These are phyloP conservation scores for Scutellospora calospora DNA, from an alignment of 371 early-diverging fungal genomes.

Conservation along the genomic window DNA sequence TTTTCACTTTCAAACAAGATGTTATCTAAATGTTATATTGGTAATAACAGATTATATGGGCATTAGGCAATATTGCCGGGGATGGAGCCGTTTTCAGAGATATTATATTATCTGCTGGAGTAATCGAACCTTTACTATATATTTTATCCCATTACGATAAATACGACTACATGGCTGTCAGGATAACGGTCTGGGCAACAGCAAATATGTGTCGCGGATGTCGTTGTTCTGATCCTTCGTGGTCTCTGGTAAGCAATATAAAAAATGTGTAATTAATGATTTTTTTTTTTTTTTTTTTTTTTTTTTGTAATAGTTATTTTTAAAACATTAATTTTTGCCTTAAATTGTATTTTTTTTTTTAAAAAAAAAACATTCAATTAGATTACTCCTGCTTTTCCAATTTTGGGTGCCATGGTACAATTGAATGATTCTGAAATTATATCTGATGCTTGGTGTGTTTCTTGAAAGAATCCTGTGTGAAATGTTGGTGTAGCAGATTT, in stretches of 20 bases:
- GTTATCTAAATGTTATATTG: background rate
- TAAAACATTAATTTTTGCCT: background rate
- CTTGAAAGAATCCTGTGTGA: too few species aligned
- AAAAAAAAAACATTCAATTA: background rate
- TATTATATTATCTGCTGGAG: constrained; percentile 34
- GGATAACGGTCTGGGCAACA: constrained; percentile 33
- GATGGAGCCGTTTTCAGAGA: constrained; percentile 29
- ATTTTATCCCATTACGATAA: constrained; percentile 18
- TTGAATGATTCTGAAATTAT: constrained; percentile 28
- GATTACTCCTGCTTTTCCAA: constrained; percentile 33
- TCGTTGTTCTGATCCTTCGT: constrained; percentile 33
- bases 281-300: background rate
- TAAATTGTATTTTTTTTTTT: background rate
- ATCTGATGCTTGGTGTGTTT: constrained; percentile 24
- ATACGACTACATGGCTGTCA: constrained; percentile 38
- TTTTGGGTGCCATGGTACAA: constrained; percentile 28
- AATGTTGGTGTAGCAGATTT: too few species aligned
- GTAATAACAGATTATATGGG: constrained; percentile 33
- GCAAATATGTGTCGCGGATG: constrained; percentile 38
- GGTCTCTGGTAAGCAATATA: constrained; percentile 5
- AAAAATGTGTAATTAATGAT: background rate
- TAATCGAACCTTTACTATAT: constrained; percentile 29
- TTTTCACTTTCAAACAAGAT: background rate
- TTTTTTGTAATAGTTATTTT: background rate
- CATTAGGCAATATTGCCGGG: constrained; percentile 31